These are phyloP conservation scores for Babesia divergens DNA, from an alignment of 169 alveolate genomes.

Conservation along the genomic window DNA sequence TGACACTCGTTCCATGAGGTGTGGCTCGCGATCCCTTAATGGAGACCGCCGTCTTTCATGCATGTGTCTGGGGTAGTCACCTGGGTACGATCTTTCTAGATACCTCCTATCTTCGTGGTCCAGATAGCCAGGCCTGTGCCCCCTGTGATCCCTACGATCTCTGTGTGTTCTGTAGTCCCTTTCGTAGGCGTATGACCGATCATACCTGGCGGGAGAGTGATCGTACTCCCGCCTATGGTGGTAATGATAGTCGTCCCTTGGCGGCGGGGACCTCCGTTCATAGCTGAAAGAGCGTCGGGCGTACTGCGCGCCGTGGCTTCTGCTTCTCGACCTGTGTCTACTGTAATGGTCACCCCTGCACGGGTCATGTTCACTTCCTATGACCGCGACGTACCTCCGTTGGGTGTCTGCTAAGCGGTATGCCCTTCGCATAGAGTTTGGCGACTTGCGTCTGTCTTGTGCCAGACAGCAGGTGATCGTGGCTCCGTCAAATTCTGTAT, in stretches of 20 bases:
- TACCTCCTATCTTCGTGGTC: conserved; percentile 1
- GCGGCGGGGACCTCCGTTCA: conserved; percentile 20
- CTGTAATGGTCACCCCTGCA: conserved; percentile 4
- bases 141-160: conserved; percentile 26
- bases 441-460: conserved; percentile 88
- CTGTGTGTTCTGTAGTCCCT: conserved; percentile 29
- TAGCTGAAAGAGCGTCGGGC: conserved; percentile 34
- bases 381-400: neutral
- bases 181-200: conserved; percentile 2
- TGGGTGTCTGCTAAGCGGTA: conserved; percentile 10
- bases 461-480: conserved; percentile 84
- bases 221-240: conserved; percentile 8
- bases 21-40: neutral
- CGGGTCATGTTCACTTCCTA: neutral
- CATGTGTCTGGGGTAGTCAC: neutral
- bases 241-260: conserved; percentile 5
- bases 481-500: conserved; percentile 82
- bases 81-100: neutral
- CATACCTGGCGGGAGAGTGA: conserved; percentile 15
- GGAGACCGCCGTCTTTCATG: conserved; percentile 7
- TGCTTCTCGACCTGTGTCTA: conserved; percentile 36
- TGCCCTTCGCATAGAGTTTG: conserved; percentile 80
- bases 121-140: conserved; percentile 4
- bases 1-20: neutral
- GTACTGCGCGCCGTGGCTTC: conserved; percentile 46